These are phyloP conservation scores for Homolaphlyctis polyrhiza DNA, from an alignment of 371 early-diverging fungal species.

Conservation along the genomic window DNA sequence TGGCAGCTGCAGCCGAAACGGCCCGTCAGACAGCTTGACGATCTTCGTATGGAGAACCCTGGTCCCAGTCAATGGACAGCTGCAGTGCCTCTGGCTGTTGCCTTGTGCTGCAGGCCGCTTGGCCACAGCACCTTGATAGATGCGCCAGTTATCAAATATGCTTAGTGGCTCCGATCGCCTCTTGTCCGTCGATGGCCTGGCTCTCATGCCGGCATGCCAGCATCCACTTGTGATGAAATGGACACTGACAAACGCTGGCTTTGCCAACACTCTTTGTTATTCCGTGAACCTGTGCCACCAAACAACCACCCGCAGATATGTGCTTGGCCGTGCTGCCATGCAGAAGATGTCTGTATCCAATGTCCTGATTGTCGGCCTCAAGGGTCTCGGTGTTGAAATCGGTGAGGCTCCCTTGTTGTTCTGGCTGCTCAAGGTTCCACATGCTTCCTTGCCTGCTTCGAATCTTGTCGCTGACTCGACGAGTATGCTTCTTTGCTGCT, in stretches of 20 bases:
- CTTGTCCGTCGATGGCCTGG: too few species aligned
- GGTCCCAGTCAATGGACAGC: too few species aligned
- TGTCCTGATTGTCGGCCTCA: conserved; percentile 94
- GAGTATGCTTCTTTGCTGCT: neutral
- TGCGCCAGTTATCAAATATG: too few species aligned
- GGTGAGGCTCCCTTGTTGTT: conserved; percentile 44
- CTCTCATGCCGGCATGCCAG: neutral
- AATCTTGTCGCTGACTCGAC: too few species aligned
- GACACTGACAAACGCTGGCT: too few species aligned
- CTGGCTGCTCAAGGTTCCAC: neutral
- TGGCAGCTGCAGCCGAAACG: too few species aligned
- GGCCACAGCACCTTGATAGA: too few species aligned
- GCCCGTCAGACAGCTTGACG: too few species aligned
- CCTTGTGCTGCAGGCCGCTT: too few species aligned
- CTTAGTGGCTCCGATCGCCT: too few species aligned
- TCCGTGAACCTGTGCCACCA: neutral
- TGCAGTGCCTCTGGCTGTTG: too few species aligned
- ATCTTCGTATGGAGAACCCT: too few species aligned
- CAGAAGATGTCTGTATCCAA: conserved; percentile 95
- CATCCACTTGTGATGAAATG: neutral
- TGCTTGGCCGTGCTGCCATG: conserved; percentile 99
- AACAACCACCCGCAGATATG: conserved; percentile 70
- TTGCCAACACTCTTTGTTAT: neutral
- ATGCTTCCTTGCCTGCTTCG: neutral
- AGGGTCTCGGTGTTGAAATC: conserved; percentile 98